phyloP scores from a whole-genome alignment of 2,329 filamentous ascomycete genomes.

The Cercospora sp. region DNA sequence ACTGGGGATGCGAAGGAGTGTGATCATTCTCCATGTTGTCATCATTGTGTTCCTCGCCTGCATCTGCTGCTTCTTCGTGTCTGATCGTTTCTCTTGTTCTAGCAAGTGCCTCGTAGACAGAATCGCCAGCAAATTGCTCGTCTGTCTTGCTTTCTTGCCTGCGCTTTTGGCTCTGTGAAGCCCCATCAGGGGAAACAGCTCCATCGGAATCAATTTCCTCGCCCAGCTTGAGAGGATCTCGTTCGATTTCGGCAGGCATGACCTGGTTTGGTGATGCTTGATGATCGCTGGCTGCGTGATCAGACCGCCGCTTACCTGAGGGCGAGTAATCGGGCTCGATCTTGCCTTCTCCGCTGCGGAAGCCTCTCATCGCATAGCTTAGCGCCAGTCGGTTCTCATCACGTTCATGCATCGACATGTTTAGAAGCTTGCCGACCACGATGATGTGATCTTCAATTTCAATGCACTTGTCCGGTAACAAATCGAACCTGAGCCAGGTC shows the following conservation, averaged over 20 bases:
- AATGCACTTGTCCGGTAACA: slow-evolving; percentile 42
- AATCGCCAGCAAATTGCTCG: not conserved
- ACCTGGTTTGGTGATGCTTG: too few relatives aligned
- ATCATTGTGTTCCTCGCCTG: not conserved
- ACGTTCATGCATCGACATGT: too few relatives aligned
- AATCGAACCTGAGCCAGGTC: slow-evolving; percentile 39
- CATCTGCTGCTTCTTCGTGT: slow-evolving; percentile 13
- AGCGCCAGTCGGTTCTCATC: not conserved
- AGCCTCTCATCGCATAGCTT: slow-evolving; percentile 14
- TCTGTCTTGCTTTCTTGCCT: not conserved
- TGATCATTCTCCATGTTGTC: not conserved
- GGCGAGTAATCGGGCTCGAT: slow-evolving; percentile 6
- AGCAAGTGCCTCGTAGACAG: slow-evolving; percentile 10
- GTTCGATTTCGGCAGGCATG: not conserved
- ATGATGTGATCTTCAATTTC: slow-evolving; percentile 51
- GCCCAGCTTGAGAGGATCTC: slow-evolving; percentile 5
- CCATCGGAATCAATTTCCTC: not conserved
- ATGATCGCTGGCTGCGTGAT: too few relatives aligned
- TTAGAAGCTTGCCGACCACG: slow-evolving; percentile 38
- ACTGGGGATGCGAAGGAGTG: not conserved
- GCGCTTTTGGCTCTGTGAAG: not conserved
- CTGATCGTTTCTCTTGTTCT: slow-evolving; percentile 8
- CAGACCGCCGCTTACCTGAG: too few relatives aligned
- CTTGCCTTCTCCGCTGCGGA: not conserved
- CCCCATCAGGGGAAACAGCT: too few relatives aligned